Evolutionary conservation across 2,329 filamentous ascomycete genomes (phyloP).

Genomic region (Fusarium sp.): DNA sequence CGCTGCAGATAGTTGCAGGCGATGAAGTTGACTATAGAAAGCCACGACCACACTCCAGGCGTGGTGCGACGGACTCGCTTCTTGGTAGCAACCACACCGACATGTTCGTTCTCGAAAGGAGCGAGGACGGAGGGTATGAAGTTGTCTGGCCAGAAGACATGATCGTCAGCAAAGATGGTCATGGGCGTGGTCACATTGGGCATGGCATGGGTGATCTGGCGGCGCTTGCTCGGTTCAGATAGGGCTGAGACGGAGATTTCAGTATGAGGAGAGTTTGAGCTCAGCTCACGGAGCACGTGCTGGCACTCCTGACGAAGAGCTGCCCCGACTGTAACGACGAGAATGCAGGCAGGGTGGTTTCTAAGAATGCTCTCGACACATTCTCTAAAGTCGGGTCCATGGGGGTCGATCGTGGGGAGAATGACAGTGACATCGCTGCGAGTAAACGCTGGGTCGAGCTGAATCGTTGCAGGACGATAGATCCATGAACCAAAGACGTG

Average conservation of each 20-base stretch:
- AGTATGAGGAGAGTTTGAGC: slow-evolving; percentile 11
- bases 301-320: slow-evolving; percentile 36
- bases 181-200: slow-evolving; percentile 51
- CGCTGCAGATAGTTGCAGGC: slow-evolving; percentile 67
- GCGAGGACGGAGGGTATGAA: slow-evolving; percentile 56
- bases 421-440: slow-evolving; percentile 59
- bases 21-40: slow-evolving; percentile 61
- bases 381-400: slow-evolving; percentile 51
- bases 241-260: slow-evolving; percentile 47
- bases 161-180: slow-evolving; percentile 60
- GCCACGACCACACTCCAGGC: slow-evolving; percentile 41
- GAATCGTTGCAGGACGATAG: slow-evolving; percentile 50
- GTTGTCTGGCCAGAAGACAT: slow-evolving; percentile 58
- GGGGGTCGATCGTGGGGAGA: slow-evolving; percentile 60
- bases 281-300: slow-evolving; percentile 15
- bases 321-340: slow-evolving; percentile 57
- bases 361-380: slow-evolving; percentile 53
- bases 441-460: slow-evolving; percentile 44
- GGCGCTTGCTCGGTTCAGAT: slow-evolving; percentile 56
- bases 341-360: slow-evolving; percentile 51
- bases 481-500: slow-evolving; percentile 53
- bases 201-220: slow-evolving; percentile 56
- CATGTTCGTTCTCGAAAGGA: slow-evolving; percentile 53
- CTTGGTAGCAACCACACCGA: slow-evolving; percentile 65
- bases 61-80: slow-evolving; percentile 59